Evolutionary conservation across 2,329 filamentous ascomycete genomes (phyloP).

Genomic region (Claviceps cyperi): DNA sequence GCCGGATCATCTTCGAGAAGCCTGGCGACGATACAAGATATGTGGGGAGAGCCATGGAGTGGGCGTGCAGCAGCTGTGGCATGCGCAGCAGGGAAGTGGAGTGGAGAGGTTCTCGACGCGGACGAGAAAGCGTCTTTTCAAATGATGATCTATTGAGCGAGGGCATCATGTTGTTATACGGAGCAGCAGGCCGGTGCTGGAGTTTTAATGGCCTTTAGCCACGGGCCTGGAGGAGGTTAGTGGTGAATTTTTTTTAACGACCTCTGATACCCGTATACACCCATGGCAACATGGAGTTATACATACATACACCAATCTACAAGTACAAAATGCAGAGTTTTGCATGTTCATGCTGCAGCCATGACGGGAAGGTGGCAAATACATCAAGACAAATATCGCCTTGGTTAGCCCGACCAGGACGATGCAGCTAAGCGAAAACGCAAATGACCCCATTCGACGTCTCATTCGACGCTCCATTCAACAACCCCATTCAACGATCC

Average conservation of each 20-base stretch:
- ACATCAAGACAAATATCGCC: neutral
- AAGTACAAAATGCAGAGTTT: neutral
- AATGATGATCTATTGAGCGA: slow-evolving; percentile 17
- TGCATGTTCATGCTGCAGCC: neutral
- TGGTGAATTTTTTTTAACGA: neutral
- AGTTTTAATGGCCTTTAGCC: neutral
- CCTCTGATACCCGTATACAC: slow-evolving; percentile 1
- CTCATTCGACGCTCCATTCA: neutral
- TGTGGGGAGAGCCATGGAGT: slow-evolving; percentile 48
- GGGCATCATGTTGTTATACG: neutral
- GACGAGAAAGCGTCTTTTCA: slow-evolving; percentile 39
- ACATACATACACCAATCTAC: neutral
- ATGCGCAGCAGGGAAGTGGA: slow-evolving; percentile 44
- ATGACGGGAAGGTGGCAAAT: too few relatives aligned
- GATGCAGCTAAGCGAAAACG: neutral
- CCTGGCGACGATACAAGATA: slow-evolving; percentile 51
- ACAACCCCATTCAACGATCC: neutral
- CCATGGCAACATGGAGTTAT: neutral
- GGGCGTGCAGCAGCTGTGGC: slow-evolving; percentile 45
- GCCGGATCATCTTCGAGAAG: slow-evolving; percentile 62
- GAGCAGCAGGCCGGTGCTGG: neutral
- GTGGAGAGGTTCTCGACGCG: slow-evolving; percentile 43
- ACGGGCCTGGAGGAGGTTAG: neutral
- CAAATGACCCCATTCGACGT: neutral
- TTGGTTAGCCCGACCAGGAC: neutral